These are phyloP conservation scores for Solanum microdontum DNA, from an alignment of 257 asterid genomes.

Conservation along the genomic window DNA sequence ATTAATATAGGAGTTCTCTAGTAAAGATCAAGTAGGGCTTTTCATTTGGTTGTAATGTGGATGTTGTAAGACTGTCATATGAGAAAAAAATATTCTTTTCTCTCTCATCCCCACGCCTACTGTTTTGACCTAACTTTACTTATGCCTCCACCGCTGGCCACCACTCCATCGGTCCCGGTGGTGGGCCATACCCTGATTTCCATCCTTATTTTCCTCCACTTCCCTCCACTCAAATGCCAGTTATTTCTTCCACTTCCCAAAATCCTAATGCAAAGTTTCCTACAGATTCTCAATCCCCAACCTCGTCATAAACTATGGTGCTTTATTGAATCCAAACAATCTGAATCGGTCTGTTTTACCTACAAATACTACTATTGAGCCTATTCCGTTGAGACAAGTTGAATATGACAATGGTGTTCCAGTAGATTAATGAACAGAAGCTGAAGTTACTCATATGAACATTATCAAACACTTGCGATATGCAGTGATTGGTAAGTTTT, in stretches of 20 bases:
- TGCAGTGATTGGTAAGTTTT: not conserved
- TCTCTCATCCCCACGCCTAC: not conserved
- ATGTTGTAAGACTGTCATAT: not conserved
- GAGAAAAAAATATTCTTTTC: not conserved
- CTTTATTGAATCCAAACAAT: not conserved
- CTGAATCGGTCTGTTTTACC: not conserved
- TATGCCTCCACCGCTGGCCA: not conserved
- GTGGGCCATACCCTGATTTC: not conserved
- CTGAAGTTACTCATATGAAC: not conserved
- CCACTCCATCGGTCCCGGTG: not conserved
- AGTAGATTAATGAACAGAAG: not conserved
- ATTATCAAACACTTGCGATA: not conserved
- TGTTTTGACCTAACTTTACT: not conserved
- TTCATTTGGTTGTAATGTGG: not conserved
- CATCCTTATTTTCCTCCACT: not conserved
- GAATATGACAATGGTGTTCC: not conserved
- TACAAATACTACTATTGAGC: not conserved
- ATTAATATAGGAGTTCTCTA: not conserved
- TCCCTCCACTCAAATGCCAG: not conserved
- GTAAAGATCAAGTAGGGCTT: not conserved
- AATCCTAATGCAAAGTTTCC: not conserved
- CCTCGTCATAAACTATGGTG: not conserved
- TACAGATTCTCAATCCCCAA: not conserved
- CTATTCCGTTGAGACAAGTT: not conserved
- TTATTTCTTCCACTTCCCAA: not conserved